Percentiles rank a stretch among this genome's conserved stretches.
Conservation (phyloP, 495 filamentous ascomycete genomes). For the Letharia columbiana region DNA sequence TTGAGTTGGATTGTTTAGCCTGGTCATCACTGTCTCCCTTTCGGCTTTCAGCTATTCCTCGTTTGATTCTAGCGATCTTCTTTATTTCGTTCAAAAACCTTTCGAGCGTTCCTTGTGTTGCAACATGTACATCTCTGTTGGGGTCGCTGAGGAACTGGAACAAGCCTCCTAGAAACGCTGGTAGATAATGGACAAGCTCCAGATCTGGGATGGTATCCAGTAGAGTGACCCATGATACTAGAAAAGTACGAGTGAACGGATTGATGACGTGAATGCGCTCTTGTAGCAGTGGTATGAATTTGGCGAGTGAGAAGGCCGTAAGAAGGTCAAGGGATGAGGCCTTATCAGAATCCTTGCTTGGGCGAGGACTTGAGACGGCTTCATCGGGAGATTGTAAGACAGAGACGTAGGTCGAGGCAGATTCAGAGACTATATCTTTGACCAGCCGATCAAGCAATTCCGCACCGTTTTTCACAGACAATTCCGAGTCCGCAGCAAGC, state of each 20-base stretch:
- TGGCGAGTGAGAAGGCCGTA: constrained; percentile 84
- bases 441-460: constrained; percentile 92
- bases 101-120: constrained; percentile 84
- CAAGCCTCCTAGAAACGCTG: constrained; percentile 83
- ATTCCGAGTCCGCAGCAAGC: constrained; percentile 91
- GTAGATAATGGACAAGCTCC: constrained; percentile 86
- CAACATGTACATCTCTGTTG: constrained; percentile 86
- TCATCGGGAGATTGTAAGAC: constrained; percentile 54
- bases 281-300: constrained; percentile 86
- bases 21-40: constrained; percentile 59
- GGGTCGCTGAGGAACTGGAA: constrained; percentile 88
- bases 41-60: constrained; percentile 79
- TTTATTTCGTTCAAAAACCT: constrained; percentile 91
- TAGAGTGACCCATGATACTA: constrained; percentile 92
- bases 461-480: constrained; percentile 97
- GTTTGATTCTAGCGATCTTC: constrained; percentile 83
- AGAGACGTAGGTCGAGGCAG: constrained; percentile 89
- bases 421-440: constrained; percentile 97
- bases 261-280: constrained; percentile 90
- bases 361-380: constrained; percentile 37
- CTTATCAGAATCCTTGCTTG: constrained; percentile 41
- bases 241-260: constrained; percentile 86
- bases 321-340: constrained; percentile 52
- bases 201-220: constrained; percentile 96
- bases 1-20: constrained; percentile 53